Conservation (phyloP, 1,139 yeast species). For the Magnusiomyces fungicola region DNA sequence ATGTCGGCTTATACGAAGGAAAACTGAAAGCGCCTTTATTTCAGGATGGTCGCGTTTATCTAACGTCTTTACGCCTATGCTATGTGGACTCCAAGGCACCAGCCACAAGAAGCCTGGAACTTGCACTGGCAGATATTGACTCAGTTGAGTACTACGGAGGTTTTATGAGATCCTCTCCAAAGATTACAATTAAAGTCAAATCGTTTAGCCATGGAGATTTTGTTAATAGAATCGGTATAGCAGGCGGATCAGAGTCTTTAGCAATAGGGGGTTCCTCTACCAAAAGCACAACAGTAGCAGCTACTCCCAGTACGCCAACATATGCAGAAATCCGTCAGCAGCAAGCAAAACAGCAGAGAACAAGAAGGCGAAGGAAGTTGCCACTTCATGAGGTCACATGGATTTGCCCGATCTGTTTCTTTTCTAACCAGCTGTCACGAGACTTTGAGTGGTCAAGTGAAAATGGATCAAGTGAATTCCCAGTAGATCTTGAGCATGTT, state of each 20-base stretch:
- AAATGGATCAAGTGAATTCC: background rate
- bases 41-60: constrained; percentile 70
- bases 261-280: too few species aligned
- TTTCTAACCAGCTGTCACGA: constrained; percentile 45
- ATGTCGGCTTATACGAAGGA: constrained; percentile 37
- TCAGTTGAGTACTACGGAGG: constrained; percentile 43
- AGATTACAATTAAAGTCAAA: constrained; percentile 43
- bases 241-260: too few species aligned
- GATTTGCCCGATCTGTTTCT: constrained; percentile 82
- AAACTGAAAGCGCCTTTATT: constrained; percentile 52
- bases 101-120: constrained; percentile 40
- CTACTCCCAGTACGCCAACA: constrained; percentile 5
- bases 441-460: constrained; percentile 19
- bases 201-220: constrained; percentile 1
- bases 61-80: constrained; percentile 66
- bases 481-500: background rate
- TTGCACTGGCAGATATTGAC: constrained; percentile 44
- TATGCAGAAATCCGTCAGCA: constrained; percentile 7
- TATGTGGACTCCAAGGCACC: constrained; percentile 54
- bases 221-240: too few species aligned
- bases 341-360: constrained; percentile 12
- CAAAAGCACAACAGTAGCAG: too few species aligned
- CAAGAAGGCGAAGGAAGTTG: constrained; percentile 2
- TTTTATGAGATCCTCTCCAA: constrained; percentile 74
- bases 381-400: constrained; percentile 38